Evolutionary conservation across 2,329 filamentous ascomycete genomes (phyloP), one percentile per base, ranked within the genome.

Genomic region (Davidsoniella virescens): DNA sequence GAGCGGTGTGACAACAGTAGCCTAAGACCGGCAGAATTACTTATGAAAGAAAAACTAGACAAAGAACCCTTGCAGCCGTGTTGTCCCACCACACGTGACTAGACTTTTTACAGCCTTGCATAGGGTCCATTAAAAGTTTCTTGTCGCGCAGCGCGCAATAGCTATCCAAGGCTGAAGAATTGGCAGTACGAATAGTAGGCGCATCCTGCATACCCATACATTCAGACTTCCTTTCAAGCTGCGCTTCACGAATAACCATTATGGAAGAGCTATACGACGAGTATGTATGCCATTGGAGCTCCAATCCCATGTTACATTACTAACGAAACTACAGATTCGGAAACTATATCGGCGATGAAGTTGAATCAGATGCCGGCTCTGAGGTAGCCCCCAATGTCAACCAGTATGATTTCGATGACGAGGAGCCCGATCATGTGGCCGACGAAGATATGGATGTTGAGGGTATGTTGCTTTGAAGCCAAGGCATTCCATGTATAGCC

Each of bases 191-290:
- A 18, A 36, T 25, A 29, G 17, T 41, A 18, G 48, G 37, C 46
- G 42, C 46, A 49, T 42, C 25, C 37, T 33, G 20, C 40, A 29
- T 44, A 36, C 10, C 14, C 40, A 17, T 41, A 36, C 17, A 37
- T 25, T 25, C 23, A 6, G 16, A 46, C 23, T 16, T n/a, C 18
- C 17, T 20, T 44, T n/a, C 37, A 36, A 17, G 23, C n/a, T 47
- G 29, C 44, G 25, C 43, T 50, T 42, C 10, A 38, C 12, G 6
- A 29, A 29, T 29, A 39, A 54, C 50, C 56, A 64, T 59, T 59
- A 92, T 94, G 87, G 88, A 95, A 71, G 88, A 95, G 67, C 80
- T 95, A 59, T 95, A 96, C 65, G 90, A 96, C 70, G 90, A 96
- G 86, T 93, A 70, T 55, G 69, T 53, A 8, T 1, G 2, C 10